Evolutionary conservation across 441 rosid genomes (phyloP).

Genomic region (Gossypium gossypioides): DNA sequence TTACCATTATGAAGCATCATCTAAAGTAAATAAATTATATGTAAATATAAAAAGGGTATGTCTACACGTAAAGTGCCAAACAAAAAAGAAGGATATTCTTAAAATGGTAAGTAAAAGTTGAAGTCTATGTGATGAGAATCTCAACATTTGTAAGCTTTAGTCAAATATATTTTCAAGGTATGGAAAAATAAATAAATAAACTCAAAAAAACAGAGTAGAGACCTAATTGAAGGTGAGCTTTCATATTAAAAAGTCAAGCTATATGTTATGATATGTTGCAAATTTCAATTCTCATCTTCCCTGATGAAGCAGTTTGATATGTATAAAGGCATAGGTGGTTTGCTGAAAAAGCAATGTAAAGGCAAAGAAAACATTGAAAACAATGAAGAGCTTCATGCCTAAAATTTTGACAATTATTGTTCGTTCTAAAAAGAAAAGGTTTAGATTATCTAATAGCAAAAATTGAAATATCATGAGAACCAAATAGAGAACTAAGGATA

Average conservation of each 20-base stretch:
- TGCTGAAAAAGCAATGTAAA: not conserved
- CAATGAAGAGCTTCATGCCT: not conserved
- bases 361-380: not conserved
- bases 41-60: too few species aligned
- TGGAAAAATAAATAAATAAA: not conserved
- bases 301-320: not conserved
- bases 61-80: too few species aligned
- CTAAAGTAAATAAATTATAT: not conserved
- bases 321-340: not conserved
- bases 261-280: not conserved
- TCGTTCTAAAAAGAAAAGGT: not conserved
- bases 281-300: not conserved
- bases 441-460: too few species aligned
- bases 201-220: not conserved
- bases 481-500: too few species aligned
- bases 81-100: not conserved
- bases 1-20: not conserved
- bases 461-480: too few species aligned
- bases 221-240: not conserved
- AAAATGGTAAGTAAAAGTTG: not conserved
- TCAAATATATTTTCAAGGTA: not conserved
- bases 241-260: not conserved
- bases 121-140: not conserved
- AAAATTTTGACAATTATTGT: not conserved
- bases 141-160: not conserved